Conservation (phyloP, 2,329 filamentous ascomycete species). For the Ophiostoma tasmaniense region DNA sequence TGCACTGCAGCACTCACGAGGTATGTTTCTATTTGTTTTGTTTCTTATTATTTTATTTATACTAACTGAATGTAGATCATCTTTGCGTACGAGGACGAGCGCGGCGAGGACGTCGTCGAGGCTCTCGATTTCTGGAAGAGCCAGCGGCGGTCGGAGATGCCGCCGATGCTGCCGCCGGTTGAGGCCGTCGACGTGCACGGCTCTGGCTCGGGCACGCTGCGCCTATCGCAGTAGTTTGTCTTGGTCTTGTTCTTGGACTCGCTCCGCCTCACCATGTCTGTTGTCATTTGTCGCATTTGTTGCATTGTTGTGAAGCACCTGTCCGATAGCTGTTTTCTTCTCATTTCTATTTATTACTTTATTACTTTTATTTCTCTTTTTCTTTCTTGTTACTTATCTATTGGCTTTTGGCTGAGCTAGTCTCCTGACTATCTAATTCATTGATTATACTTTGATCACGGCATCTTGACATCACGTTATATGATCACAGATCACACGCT, state of each 20-base stretch:
- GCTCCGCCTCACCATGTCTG: background rate
- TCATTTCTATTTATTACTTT: background rate
- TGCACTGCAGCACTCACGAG: slow-evolving; percentile 95
- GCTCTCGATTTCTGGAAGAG: slow-evolving; percentile 94
- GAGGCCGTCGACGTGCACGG: background rate
- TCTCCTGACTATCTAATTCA: background rate
- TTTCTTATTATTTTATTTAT: slow-evolving; percentile 45
- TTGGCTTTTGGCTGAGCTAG: background rate
- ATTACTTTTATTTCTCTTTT: background rate
- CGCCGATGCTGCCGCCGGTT: background rate
- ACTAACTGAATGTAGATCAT: slow-evolving; percentile 64
- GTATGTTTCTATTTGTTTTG: slow-evolving; percentile 42
- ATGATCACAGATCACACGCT: background rate
- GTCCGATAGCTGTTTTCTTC: slow-evolving; percentile 1
- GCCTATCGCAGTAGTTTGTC: slow-evolving; percentile 12
- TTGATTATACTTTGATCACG: background rate
- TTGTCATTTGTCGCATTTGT: background rate
- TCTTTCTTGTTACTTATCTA: background rate
- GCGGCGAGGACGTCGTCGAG: slow-evolving; percentile 85
- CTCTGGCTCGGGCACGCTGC: slow-evolving; percentile 2
- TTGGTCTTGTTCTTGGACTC: too few relatives aligned
- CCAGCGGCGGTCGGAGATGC: slow-evolving; percentile 36
- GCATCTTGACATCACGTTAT: background rate
- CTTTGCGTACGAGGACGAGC: slow-evolving; percentile 94
- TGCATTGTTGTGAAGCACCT: background rate